Evolutionary conservation across 2,329 filamentous ascomycete species (phyloP), one percentile per base, ranked within the genome.

Genomic region (Lecanoromycetidae sp.): DNA sequence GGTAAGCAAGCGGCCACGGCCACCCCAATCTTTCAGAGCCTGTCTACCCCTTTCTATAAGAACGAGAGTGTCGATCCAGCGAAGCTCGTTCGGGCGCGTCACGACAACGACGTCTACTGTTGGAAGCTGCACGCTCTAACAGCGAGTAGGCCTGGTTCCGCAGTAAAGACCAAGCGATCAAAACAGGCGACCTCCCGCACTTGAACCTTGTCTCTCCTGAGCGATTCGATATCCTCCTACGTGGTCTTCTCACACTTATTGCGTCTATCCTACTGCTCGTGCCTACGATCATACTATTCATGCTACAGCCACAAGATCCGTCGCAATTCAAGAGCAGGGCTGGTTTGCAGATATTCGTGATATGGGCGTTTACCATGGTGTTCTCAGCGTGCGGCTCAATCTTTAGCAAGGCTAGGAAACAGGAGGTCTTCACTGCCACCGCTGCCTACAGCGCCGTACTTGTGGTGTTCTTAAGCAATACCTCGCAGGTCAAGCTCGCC

Each of bases 401-500:
- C 15, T 46, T 49, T 12, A 53, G 45, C 7, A 48, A 40, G 27
- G 44, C 49, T 4, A 34, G 27, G 20, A 51, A 23, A 19, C 46
- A 53, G 5, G 49, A 53, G 27, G 38, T 49, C 3, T 49, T 51
- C 22, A 37, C 30, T 3, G 51, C 48, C 5, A 51, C 51, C 2
- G 45, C 48, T 17, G 48, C 51, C 4, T 54, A 50, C 17, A 41
- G 32, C 5, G 50, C 50, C 4, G 52, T 54, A 5, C 35, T 54
- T 10, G 49, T 52, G 4, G 47, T 54, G 9, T 54, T 50, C 23
- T 26, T 50, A 3, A 39, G 46, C 23, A 49, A 49, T 4, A 52
- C 32, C 4, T 47, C 20, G 23, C 17, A 27, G 5, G 19, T 38
- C 19, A 23, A 22, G 15, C n/a, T 19, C 8, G n/a, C 12, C 9